Conservation (phyloP, 2,329 filamentous ascomycete genomes). For the Fusarium sp. region DNA sequence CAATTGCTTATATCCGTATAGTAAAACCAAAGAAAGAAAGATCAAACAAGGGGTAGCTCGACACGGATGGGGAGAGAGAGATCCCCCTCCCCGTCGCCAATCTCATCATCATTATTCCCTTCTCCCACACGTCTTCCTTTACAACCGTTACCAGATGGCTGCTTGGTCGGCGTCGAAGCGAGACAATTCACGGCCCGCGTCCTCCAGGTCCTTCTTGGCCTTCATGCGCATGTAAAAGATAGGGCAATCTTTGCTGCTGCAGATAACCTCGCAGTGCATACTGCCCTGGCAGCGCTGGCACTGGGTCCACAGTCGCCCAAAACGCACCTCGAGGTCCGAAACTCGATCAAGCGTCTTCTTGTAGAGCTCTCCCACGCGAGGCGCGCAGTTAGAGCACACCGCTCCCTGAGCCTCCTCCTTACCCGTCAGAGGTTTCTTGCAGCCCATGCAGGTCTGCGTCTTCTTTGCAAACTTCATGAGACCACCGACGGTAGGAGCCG, state of each 20-base stretch:
- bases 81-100: neutral
- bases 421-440: conserved; percentile 91
- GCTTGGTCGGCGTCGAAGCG: conserved; percentile 90
- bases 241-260: conserved; percentile 93
- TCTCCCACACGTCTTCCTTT: neutral
- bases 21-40: conserved; percentile 2
- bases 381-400: conserved; percentile 87
- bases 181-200: conserved; percentile 88
- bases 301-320: conserved; percentile 95
- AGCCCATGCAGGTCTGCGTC: conserved; percentile 98
- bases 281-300: conserved; percentile 98
- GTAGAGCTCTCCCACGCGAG: conserved; percentile 91
- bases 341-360: conserved; percentile 89
- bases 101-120: neutral
- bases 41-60: conserved; percentile 2
- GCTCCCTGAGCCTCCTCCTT: conserved; percentile 86
- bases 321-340: conserved; percentile 92
- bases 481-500: conserved; percentile 89
- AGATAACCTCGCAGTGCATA: conserved; percentile 98
- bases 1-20: conserved; percentile 4
- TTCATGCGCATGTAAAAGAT: conserved; percentile 99
- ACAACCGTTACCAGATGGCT: conserved; percentile 63
- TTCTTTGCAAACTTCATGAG: conserved; percentile 99
- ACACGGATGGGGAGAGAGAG: neutral
- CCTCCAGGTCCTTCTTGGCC: conserved; percentile 98